Conservation (phyloP, 2,329 filamentous ascomycete species). For the Aschersonia sp. region DNA sequence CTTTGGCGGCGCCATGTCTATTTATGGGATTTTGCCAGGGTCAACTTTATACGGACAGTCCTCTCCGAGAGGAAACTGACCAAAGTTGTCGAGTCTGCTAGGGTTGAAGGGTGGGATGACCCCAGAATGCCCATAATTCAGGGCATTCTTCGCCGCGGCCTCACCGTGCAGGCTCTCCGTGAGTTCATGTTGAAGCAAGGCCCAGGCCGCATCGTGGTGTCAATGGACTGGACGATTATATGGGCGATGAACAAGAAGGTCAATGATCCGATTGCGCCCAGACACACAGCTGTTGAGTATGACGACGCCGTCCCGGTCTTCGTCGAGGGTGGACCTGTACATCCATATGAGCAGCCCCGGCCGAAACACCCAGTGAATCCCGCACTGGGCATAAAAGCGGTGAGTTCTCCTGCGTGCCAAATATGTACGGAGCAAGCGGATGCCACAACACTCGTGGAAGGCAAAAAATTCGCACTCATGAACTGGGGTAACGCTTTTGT, state of each 20-base stretch:
- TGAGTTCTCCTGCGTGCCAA: neutral
- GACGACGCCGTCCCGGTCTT: slow-evolving; percentile 26
- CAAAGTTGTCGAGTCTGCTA: slow-evolving; percentile 62
- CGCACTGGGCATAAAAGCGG: neutral
- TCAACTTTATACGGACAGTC: slow-evolving; percentile 74
- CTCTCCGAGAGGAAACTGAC: slow-evolving; percentile 76
- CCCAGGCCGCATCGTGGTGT: slow-evolving; percentile 60
- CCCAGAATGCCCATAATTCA: slow-evolving; percentile 66
- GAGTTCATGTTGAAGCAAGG: slow-evolving; percentile 70
- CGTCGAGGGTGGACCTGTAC: neutral
- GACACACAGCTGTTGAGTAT: slow-evolving; percentile 53
- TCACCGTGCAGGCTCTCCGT: slow-evolving; percentile 59
- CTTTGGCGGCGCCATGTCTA: neutral
- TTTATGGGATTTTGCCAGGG: slow-evolving; percentile 72
- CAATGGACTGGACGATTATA: slow-evolving; percentile 60
- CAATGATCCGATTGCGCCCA: slow-evolving; percentile 57
- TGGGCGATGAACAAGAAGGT: slow-evolving; percentile 59
- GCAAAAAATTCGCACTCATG: neutral
- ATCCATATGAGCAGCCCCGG: neutral
- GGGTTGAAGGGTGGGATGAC: slow-evolving; percentile 71
- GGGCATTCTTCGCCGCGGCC: slow-evolving; percentile 56
- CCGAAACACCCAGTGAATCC: too few relatives aligned
- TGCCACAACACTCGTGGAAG: neutral
- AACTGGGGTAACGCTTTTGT: neutral
- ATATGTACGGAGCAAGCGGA: slow-evolving; percentile 1